phyloP scores from a whole-genome alignment of 345 rosid species.

The Lumnitzera littorea region DNA sequence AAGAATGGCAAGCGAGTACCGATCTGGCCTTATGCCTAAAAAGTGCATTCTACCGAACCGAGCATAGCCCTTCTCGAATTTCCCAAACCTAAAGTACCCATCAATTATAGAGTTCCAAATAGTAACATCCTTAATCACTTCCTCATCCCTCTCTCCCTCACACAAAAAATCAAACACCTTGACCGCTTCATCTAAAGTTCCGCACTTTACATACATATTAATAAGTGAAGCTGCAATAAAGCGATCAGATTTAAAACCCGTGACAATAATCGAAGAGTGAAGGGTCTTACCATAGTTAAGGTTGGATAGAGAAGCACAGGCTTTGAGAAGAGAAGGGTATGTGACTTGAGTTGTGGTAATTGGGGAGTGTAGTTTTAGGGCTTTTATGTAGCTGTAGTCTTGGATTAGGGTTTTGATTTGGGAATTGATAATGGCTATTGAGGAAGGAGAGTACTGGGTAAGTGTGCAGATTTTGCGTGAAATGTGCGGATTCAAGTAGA shows the following conservation, averaged over 20 bases:
- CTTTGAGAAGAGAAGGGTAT: conserved; percentile 66
- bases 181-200: conserved; percentile 45
- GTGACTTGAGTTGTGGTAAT: conserved; percentile 32
- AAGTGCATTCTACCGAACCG: conserved; percentile 49
- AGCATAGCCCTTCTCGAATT: conserved; percentile 30
- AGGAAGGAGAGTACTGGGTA: background rate
- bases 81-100: conserved; percentile 47
- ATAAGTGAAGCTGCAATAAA: conserved; percentile 59
- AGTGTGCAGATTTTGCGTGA: conserved; percentile 25
- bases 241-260: conserved; percentile 43
- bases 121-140: conserved; percentile 32
- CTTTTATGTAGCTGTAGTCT: conserved; percentile 32
- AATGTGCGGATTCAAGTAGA: conserved; percentile 2
- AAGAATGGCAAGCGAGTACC: conserved; percentile 48
- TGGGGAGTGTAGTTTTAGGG: conserved; percentile 45
- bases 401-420: conserved; percentile 38
- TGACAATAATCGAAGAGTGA: conserved; percentile 38
- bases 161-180: conserved; percentile 59
- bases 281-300: conserved; percentile 43
- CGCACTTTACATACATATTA: conserved; percentile 54
- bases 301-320: conserved; percentile 38
- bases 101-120: conserved; percentile 68
- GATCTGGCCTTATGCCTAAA: conserved; percentile 56
- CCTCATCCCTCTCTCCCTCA: conserved; percentile 13
- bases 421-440: conserved; percentile 21